Conservation (phyloP, 768 basidiomycete genomes). For the Lepiota venenata region DNA sequence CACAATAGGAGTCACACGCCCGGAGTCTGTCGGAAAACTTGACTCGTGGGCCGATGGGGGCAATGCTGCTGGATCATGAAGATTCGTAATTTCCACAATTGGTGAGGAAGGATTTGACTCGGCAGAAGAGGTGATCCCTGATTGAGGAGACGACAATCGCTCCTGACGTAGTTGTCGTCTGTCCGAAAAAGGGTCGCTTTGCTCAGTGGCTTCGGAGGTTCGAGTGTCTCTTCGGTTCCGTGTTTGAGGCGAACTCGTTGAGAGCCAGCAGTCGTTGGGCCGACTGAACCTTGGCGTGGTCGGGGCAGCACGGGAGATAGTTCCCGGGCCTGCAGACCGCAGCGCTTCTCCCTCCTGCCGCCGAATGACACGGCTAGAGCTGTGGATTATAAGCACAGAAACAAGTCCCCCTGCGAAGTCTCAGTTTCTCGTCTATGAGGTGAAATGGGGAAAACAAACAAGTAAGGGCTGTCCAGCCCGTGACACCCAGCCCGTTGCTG, state of each 20-base stretch:
- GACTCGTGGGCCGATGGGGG: constrained; percentile 7
- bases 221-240: constrained; percentile 14
- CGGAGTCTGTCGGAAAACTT: constrained; percentile 25
- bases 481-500: constrained; percentile 39
- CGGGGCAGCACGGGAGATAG: constrained; percentile 10
- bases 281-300: neutral
- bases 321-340: constrained; percentile 43
- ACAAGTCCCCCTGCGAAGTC: constrained; percentile 46
- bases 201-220: constrained; percentile 9
- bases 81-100: constrained; percentile 2
- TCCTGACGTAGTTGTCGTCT: constrained; percentile 16
- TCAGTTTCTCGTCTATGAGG: constrained; percentile 8
- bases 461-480: constrained; percentile 51
- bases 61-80: neutral
- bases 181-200: constrained; percentile 32
- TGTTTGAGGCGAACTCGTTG: constrained; percentile 8
- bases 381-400: constrained; percentile 54
- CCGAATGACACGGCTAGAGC: constrained; percentile 54
- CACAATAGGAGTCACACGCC: constrained; percentile 26
- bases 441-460: constrained; percentile 34
- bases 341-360: constrained; percentile 60
- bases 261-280: constrained; percentile 3
- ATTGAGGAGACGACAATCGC: constrained; percentile 5
- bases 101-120: constrained; percentile 3
- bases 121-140: neutral